A percentile compares a stretch with the other conserved stretches of the same genome.
Evolutionary conservation across 768 basidiomycete genomes (phyloP).

Genomic region (Dioszegia crocea): DNA sequence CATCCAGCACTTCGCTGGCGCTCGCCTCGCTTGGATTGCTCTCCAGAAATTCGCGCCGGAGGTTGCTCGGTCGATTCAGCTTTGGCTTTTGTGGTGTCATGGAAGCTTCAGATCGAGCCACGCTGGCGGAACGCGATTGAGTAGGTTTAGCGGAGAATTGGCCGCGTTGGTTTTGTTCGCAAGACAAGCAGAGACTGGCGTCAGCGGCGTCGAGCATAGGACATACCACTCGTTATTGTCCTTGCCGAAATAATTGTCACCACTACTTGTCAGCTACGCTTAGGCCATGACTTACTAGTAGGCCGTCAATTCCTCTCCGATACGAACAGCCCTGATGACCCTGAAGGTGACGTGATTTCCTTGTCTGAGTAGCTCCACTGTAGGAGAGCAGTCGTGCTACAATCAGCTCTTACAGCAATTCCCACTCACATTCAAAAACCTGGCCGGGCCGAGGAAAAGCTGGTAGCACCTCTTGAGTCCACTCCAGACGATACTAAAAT

Average conservation of each 20-base stretch:
- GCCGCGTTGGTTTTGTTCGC: conserved; percentile 29
- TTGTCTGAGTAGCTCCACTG: conserved; percentile 43
- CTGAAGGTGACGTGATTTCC: conserved; percentile 46
- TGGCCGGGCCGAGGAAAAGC: conserved; percentile 47
- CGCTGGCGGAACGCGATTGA: conserved; percentile 8
- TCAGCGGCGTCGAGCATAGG: conserved; percentile 2
- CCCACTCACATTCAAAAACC: conserved; percentile 46
- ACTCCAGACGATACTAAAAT: conserved; percentile 48
- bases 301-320: conserved; percentile 47
- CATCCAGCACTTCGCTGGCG: not conserved
- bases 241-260: conserved; percentile 41
- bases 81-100: conserved; percentile 1
- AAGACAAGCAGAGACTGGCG: conserved; percentile 39
- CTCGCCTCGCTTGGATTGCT: conserved; percentile 3
- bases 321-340: conserved; percentile 29
- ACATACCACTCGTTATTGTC: conserved; percentile 42
- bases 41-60: not conserved
- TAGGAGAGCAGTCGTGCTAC: conserved; percentile 48
- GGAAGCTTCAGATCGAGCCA: conserved; percentile 8
- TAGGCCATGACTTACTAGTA: conserved; percentile 37
- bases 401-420: not conserved
- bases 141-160: conserved; percentile 26
- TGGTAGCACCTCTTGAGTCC: conserved; percentile 39
- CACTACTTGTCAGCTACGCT: conserved; percentile 12
- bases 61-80: not conserved